Evolutionary conservation across 371 early-diverging fungal species (phyloP), one percentile per base, ranked within the genome.

Genomic region (Funneliformis caledonium): DNA sequence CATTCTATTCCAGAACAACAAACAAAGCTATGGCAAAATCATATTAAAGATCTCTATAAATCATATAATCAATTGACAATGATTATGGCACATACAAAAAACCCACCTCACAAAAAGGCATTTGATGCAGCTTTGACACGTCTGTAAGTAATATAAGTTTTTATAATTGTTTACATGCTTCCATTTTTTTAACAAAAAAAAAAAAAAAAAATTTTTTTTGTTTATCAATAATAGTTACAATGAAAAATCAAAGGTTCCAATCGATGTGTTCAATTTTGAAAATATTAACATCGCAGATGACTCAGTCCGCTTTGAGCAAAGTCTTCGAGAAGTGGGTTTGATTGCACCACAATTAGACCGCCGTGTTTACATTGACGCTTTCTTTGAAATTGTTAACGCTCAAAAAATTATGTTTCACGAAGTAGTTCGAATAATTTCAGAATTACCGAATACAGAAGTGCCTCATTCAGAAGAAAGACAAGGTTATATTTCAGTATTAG

Each of bases 111-210:
- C 14, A 85, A 82, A 76, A 43, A 42, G 22, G 69, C 83, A 12
- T 86, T 80, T 76, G 87, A 86, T 56, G 83, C 86, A 2, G 83
- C 87, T 3, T 83, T 85, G 0, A 70, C 85, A 7, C 79, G 80
- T 8, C 65, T 85, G 16, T 85, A 83, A 73, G 81, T 72, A 14
- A 4, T 22, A 31, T 69, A 5, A 16, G 12, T 43, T 22, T 26
- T 26, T 26, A 26, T 26, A 26, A 26, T 26, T 26, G 26, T 26
- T 26, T 26, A 26, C 26, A 26, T 4, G n/a, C 26, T 1, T 31
- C 2, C 26, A 26, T 33, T 9, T 31, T 60, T n/a, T n/a, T 12
- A 60, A n/a, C 22, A 60, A 59, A 59, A 19, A 19, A 19, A 26
- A 26, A 26, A 2, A 68, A 26, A 26, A 26, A 26, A 26, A 26